phyloP scores from a whole-genome alignment of 805 yeast species.

The Spathaspora gorwiae region DNA sequence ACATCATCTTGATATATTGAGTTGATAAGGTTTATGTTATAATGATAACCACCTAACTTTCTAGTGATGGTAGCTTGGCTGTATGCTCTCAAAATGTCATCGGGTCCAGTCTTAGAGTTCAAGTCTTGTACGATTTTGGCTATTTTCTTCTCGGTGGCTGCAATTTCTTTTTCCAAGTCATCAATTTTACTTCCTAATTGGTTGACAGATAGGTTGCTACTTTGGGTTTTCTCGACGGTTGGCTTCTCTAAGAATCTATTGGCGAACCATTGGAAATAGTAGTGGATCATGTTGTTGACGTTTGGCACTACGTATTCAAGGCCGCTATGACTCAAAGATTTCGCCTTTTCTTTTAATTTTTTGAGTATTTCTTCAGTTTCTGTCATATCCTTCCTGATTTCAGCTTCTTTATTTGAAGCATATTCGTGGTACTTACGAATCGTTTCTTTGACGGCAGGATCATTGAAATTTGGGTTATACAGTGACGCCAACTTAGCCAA shows the following conservation, averaged over 20 bases:
- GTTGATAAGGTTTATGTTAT: constrained; percentile 57
- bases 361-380: constrained; percentile 14
- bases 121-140: constrained; percentile 17
- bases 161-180: constrained; percentile 13
- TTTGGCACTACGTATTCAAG: constrained; percentile 13
- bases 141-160: constrained; percentile 11
- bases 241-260: constrained; percentile 4
- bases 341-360: constrained; percentile 16
- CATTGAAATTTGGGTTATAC: constrained; percentile 84
- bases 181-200: constrained; percentile 9
- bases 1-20: constrained; percentile 52
- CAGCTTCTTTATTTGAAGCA: constrained; percentile 32
- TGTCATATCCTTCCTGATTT: background rate
- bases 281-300: constrained; percentile 18
- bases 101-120: constrained; percentile 47
- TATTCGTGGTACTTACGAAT: constrained; percentile 52
- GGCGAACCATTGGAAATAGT: constrained; percentile 15
- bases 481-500: constrained; percentile 46
- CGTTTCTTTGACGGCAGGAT: constrained; percentile 76
- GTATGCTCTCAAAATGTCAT: constrained; percentile 60
- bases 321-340: constrained; percentile 1
- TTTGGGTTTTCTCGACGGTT: background rate
- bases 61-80: constrained; percentile 43
- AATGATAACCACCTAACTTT: constrained; percentile 66
- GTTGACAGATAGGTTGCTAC: constrained; percentile 1